phyloP scores from a whole-genome alignment of 2,329 filamentous ascomycete genomes.

The Aspergillus felis region DNA sequence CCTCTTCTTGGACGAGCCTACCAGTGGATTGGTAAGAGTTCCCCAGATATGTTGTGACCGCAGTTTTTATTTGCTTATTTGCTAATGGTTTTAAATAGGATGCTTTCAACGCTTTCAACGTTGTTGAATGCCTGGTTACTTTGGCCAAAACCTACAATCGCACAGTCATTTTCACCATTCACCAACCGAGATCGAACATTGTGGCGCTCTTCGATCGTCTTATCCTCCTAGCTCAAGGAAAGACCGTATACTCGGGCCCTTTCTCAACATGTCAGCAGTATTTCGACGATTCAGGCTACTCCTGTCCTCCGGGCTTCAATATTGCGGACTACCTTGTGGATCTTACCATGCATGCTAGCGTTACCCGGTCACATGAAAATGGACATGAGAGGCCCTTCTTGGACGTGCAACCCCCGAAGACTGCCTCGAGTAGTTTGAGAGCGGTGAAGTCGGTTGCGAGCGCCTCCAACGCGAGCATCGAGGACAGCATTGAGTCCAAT shows the following conservation, averaged over 20 bases:
- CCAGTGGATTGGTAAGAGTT: conserved; percentile 66
- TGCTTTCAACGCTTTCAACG: conserved; percentile 96
- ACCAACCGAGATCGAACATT: conserved; percentile 96
- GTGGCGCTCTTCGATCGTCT: conserved; percentile 93
- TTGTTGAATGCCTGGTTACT: conserved; percentile 91
- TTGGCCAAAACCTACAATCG: conserved; percentile 94
- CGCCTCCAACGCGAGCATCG: conserved; percentile 69
- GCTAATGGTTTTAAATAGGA: conserved; percentile 48
- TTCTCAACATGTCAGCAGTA: conserved; percentile 86
- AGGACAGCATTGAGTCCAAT: conserved; percentile 59
- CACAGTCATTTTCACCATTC: conserved; percentile 97
- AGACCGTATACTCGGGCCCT: conserved; percentile 88
- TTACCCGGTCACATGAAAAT: conserved; percentile 51
- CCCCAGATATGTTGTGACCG: neutral
- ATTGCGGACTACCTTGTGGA: conserved; percentile 98
- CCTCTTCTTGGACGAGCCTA: conserved; percentile 94
- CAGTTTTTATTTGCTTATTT: too few relatives aligned
- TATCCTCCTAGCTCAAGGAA: conserved; percentile 83
- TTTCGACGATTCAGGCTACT: conserved; percentile 87
- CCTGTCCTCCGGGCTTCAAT: conserved; percentile 94
- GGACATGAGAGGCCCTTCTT: conserved; percentile 52
- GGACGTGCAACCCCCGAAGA: conserved; percentile 60
- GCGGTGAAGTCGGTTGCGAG: conserved; percentile 90
- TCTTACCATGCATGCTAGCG: conserved; percentile 90
- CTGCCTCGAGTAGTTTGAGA: conserved; percentile 79